phyloP scores from a whole-genome alignment of 2,329 filamentous ascomycete genomes.

The Hymenoscyphus salicellus region DNA sequence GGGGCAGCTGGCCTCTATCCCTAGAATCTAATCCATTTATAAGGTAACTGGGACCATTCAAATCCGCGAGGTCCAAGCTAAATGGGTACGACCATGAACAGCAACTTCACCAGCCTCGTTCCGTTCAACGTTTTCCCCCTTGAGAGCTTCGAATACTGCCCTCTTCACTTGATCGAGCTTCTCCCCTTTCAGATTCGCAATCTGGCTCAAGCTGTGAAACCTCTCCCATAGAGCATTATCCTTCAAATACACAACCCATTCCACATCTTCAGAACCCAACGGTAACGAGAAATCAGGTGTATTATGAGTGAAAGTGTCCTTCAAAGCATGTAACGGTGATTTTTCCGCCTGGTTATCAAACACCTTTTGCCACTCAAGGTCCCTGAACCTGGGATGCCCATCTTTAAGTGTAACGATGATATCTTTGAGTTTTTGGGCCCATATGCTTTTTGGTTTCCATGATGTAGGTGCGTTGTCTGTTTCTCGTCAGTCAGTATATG shows the following conservation, averaged over 20 bases:
- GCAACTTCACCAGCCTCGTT: slow-evolving; percentile 62
- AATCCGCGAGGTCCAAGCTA: slow-evolving; percentile 57
- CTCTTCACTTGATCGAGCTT: slow-evolving; percentile 48
- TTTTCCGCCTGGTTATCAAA: slow-evolving; percentile 58
- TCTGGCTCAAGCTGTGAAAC: slow-evolving; percentile 64
- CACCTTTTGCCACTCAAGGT: slow-evolving; percentile 60
- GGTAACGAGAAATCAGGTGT: slow-evolving; percentile 57
- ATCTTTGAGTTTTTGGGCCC: slow-evolving; percentile 61
- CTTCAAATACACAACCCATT: slow-evolving; percentile 57
- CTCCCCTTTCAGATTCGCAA: slow-evolving; percentile 54
- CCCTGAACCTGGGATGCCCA: slow-evolving; percentile 61
- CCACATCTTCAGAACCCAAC: slow-evolving; percentile 53
- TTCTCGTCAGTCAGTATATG: not conserved
- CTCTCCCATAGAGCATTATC: slow-evolving; percentile 62
- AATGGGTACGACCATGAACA: slow-evolving; percentile 61
- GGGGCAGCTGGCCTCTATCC: not conserved
- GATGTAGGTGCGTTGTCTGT: slow-evolving; percentile 61
- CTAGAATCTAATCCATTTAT: slow-evolving; percentile 2
- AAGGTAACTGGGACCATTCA: slow-evolving; percentile 21
- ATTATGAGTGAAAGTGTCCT: slow-evolving; percentile 40
- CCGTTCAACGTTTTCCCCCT: slow-evolving; percentile 50
- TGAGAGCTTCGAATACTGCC: slow-evolving; percentile 53
- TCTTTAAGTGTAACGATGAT: slow-evolving; percentile 56
- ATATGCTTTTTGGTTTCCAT: slow-evolving; percentile 55
- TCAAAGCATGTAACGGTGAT: slow-evolving; percentile 51